phyloP scores from a whole-genome alignment of 441 rosid species.

The Pelargonium cotyledonis region DNA sequence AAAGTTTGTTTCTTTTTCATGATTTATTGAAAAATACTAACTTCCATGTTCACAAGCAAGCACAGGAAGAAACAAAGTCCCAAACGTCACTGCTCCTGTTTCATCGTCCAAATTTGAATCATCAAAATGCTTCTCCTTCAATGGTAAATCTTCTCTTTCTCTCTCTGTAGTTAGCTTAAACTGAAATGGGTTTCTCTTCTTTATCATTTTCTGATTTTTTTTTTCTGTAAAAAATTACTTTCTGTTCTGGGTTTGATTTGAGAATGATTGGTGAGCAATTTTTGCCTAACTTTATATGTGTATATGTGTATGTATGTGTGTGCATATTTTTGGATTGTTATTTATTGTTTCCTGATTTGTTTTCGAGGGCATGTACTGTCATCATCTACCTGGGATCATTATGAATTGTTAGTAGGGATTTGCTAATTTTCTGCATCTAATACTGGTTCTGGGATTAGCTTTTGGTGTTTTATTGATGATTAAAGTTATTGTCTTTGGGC shows the following conservation, averaged over 20 bases:
- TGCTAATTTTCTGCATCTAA: not conserved
- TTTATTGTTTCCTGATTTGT: not conserved
- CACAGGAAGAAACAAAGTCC: constrained; percentile 4
- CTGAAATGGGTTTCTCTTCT: constrained; percentile 10
- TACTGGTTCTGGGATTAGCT: not conserved
- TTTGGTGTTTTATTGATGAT: not conserved
- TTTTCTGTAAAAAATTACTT: not conserved
- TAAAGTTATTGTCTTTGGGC: not conserved
- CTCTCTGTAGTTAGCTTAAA: not conserved
- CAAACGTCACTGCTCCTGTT: not conserved
- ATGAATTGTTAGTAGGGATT: not conserved
- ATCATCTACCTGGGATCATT: not conserved
- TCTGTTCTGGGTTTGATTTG: not conserved
- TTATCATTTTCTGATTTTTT: constrained; percentile 6
- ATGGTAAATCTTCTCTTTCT: constrained; percentile 2
- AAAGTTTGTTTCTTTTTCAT: not conserved
- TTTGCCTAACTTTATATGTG: not conserved
- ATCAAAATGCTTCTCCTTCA: constrained; percentile 3
- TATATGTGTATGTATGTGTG: not conserved
- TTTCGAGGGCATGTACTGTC: not conserved
- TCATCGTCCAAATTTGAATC: not conserved
- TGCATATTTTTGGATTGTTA: not conserved
- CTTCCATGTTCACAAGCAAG: not conserved
- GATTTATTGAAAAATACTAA: not conserved
- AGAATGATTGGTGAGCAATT: not conserved